Base-by-base conservation (phyloP, 257 asterid genomes). In the Solanum corneliomulleri region DNA sequence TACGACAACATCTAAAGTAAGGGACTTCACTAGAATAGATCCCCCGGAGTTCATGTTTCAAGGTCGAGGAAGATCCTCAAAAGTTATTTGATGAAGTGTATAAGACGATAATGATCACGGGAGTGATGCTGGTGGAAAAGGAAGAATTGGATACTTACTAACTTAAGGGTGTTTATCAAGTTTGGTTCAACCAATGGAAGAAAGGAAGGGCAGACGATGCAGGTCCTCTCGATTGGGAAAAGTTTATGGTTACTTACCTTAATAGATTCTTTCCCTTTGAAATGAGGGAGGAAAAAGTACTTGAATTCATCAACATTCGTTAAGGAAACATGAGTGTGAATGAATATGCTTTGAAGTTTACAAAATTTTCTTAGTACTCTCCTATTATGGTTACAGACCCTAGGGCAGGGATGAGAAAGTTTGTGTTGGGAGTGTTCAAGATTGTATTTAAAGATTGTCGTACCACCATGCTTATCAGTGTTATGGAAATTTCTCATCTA, bases 171-270 rank as follows among this genome's bases (percentile, higher is more conserved):
- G n/a, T 18, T 56, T 18, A 2, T 18, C n/a, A 56, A 56, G 11
- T 56, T 14, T 7, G n/a, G n/a, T 56, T 56, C n/a, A 56, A 56
- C 64, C 64, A 56, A 52, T 56, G 11, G 64, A 56, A 18, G 0
- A 1, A 56, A 56, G 0, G 0, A 1, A 56, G 64, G 64, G n/a
- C 0, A 56, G 11, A 56, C 1, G n/a, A 18, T 52, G 11, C 0
- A 4, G 4, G 64, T 7, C 2, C 64, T 56, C n/a, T 56, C n/a
- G n/a, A 56, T 18, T 56, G 4, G n/a, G 64, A 56, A 56, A 18
- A 2, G 64, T 45, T 4, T 56, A 56, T 18, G 11, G 64, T 56
- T 56, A 23, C 1, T 56, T 18, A 16, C n/a, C 11, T 56, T 7
- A 4, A 56, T 56, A 52, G n/a, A 0, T 56, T 56, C 0, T 56